Evolutionary conservation across 768 basidiomycete species (phyloP), one percentile per base, ranked within the genome.

Genomic region (Phylloporus sp.): DNA sequence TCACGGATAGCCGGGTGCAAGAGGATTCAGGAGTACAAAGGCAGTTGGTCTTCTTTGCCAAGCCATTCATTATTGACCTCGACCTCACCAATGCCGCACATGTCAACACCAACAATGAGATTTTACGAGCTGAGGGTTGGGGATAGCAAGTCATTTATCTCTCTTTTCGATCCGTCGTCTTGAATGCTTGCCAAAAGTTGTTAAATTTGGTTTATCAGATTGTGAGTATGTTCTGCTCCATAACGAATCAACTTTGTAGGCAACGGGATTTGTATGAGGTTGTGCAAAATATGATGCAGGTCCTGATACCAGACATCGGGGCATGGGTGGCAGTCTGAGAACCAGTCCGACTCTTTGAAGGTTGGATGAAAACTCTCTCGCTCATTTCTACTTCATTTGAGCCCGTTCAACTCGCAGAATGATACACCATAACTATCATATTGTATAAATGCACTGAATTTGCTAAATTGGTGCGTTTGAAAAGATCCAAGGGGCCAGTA

Each of bases 31-130:
- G 2, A 77, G 72, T 37, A 70, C 77, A 8, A 94, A 90, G 62
- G 73, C 79, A n/a, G 68, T 76, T 5, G 78, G 28, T 61, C 11
- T 20, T 28, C 50, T 20, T 35, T 27, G 23, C 17, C 43, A 98
- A 93, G 61, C 93, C 96, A 2, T 99, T 93, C 65, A 80, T 99
- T 40, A 96, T 99, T 49, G 96, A 99, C 68, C 80, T 99, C 9
- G 94, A 99, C 57, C 96, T 93, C n/a, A 97, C 96, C 3, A 99
- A 99, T 62, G 84, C 89, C 3, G 98, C 96, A 0, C 75, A 80
- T 55, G 95, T 99, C 37, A 98, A 98, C 98, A 51, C 96, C 96
- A 3, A 72, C 82, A 2, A 84, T 91, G 8, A 74, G 95, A 49
- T 99, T 82, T 64, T 94, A 85, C 61, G 92, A 95, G 65, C 70